These are phyloP conservation scores for Trichosporon coremiiforme DNA, from an alignment of 1,284 basidiomycete genomes.

Conservation along the genomic window DNA sequence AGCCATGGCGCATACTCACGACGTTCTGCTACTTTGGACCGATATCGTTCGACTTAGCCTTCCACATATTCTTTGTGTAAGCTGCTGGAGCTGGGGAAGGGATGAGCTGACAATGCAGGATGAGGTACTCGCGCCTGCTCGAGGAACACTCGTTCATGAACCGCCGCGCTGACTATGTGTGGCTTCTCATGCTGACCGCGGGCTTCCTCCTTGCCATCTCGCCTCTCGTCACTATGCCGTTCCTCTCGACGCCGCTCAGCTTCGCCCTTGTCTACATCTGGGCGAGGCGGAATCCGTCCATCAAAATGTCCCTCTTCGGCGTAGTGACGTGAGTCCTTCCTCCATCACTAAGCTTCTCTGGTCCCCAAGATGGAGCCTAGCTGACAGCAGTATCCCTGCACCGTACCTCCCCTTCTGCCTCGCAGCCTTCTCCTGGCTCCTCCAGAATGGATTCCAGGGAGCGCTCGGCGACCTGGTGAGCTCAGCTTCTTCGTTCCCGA, in stretches of 20 bases:
- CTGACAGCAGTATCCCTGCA: slow-evolving; percentile 69
- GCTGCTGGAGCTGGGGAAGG: slow-evolving; percentile 46
- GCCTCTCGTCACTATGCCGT: slow-evolving; percentile 83
- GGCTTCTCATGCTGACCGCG: slow-evolving; percentile 80
- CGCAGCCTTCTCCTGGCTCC: slow-evolving; percentile 81
- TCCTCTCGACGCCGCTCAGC: slow-evolving; percentile 65
- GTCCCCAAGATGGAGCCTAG: neutral
- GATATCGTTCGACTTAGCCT: slow-evolving; percentile 89
- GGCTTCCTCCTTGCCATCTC: slow-evolving; percentile 77
- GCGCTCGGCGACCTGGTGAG: slow-evolving; percentile 76
- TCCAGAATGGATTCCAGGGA: slow-evolving; percentile 82
- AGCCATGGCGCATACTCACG: slow-evolving; percentile 85
- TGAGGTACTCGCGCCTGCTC: slow-evolving; percentile 93
- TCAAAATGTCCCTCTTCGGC: slow-evolving; percentile 93
- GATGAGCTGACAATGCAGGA: slow-evolving; percentile 60
- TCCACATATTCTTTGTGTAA: slow-evolving; percentile 97
- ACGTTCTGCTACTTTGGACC: slow-evolving; percentile 96
- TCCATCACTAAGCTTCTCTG: too few relatives aligned
- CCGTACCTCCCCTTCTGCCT: slow-evolving; percentile 92
- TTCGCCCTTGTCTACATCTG: slow-evolving; percentile 96
- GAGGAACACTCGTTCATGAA: slow-evolving; percentile 95
- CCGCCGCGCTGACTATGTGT: slow-evolving; percentile 87
- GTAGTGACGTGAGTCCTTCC: slow-evolving; percentile 66
- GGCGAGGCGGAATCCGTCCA: slow-evolving; percentile 89
- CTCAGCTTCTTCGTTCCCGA: neutral